Percentiles rank a stretch among this genome's conserved stretches.
These are phyloP conservation scores for Peronospora belbahrii DNA, from an alignment of 352 stramenopile species.

Conservation along the genomic window DNA sequence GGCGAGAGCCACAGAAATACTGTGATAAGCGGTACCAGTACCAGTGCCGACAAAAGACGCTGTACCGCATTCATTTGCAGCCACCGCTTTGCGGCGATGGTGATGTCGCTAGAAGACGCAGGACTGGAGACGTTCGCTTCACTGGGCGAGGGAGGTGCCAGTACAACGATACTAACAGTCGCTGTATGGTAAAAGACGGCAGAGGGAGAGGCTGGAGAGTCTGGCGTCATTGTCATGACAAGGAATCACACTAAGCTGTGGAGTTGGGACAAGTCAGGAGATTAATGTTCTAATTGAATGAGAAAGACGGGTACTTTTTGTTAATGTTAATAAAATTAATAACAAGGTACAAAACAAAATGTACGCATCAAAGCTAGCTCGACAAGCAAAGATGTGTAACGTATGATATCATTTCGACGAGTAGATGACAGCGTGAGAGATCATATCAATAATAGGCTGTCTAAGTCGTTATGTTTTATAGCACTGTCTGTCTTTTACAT, in stretches of 20 bases:
- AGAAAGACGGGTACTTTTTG: no score
- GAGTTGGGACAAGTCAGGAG: no score
- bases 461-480: no score
- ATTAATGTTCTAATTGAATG: no score
- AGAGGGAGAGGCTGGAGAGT: slow-evolving; percentile 21
- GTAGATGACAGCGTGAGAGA: no score
- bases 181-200: slow-evolving; percentile 27
- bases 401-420: no score
- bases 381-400: no score
- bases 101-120: neutral
- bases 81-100: slow-evolving; percentile 1
- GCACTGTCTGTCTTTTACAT: no score
- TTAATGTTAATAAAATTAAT: no score
- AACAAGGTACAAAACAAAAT: no score
- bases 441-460: no score
- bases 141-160: slow-evolving; percentile 13
- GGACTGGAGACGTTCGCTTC: slow-evolving; percentile 6
- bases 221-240: slow-evolving; percentile 14
- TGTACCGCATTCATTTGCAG: slow-evolving; percentile 47
- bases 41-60: slow-evolving; percentile 45
- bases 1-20: slow-evolving; percentile 59
- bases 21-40: slow-evolving; percentile 58
- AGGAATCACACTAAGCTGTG: slow-evolving; percentile 2
- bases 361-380: no score
- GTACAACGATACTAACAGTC: slow-evolving; percentile 13